Evolutionary conservation across 1,139 yeast genomes (phyloP).

Genomic region (Lodderomyces margitis): DNA sequence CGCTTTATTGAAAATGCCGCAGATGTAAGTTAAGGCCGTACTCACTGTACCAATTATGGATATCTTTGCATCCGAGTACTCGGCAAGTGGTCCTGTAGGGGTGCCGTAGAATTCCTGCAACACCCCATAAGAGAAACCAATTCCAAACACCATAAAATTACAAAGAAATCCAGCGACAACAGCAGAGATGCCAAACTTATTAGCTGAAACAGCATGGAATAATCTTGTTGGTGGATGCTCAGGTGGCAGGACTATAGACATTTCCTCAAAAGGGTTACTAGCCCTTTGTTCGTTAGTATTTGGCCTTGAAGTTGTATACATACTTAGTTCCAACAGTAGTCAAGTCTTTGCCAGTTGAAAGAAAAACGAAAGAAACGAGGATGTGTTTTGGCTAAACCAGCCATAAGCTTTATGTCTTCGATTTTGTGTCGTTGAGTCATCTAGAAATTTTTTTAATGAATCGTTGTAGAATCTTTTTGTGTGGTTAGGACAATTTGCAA

Average conservation of each 20-base stretch:
- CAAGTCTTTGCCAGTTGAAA: too few relatives aligned
- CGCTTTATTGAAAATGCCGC: not conserved
- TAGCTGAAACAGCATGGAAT: not conserved
- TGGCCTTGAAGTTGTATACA: too few relatives aligned
- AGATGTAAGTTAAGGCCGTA: not conserved
- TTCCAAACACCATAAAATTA: constrained; percentile 1
- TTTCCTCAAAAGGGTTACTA: not conserved
- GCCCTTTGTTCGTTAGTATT: too few relatives aligned
- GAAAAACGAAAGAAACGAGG: too few relatives aligned
- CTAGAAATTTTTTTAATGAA: too few relatives aligned
- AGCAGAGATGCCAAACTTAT: not conserved
- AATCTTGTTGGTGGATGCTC: not conserved
- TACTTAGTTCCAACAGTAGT: too few relatives aligned
- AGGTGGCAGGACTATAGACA: not conserved
- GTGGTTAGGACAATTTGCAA: too few relatives aligned
- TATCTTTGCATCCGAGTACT: not conserved
- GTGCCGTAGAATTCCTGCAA: not conserved
- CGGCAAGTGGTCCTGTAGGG: not conserved
- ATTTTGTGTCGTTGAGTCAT: too few relatives aligned
- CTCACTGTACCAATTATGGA: not conserved
- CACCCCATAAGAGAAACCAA: not conserved
- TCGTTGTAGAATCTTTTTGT: too few relatives aligned
- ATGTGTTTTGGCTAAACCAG: too few relatives aligned
- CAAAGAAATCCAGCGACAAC: not conserved
- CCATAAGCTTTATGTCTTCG: too few relatives aligned